Evolutionary conservation across 1,139 yeast species (phyloP), one percentile per base, ranked within the genome.

Genomic region (Insectozyma bohioensis): DNA sequence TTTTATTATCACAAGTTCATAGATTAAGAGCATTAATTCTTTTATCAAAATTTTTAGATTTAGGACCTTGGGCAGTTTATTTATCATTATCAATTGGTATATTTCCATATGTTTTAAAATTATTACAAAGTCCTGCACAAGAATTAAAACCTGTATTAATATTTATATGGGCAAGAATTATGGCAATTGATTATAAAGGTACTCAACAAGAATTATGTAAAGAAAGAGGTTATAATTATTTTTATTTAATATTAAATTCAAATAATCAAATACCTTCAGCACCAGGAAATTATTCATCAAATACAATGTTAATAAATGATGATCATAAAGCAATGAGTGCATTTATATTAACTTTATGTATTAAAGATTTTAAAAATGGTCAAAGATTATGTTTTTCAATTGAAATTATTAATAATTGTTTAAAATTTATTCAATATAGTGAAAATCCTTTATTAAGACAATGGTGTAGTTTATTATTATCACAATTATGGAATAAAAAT

Each of bases 11-110:
- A 0, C 99, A 94, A 54, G 95, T 88, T 0, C 98, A 92, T 58
- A 75, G 98, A 41, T 73, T 92, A 10, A 63, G 97, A 20, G 98
- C 99, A 0, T 66, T 92, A 33, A 85, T 87, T 22, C 58, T 94
- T 37, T 66, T 94, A 8, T 84, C 95, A 3, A 78, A 86, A 45
- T 92, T 90, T 53, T 67, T 92, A 26, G 98, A 92, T 56, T 63
- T 92, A 26, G 99, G 99, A 0, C 97, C 98, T 0, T 87, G 96
- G 94, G 97, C 98, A 0, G 98, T 92, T 0, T 87, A 88, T 48
- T 66, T 90, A 26, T 95, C 97, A 0, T 66, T 92, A 23, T 85
- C 96, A 4, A 90, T 92, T 48, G 97, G 98, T 17, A 92, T 92
- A 22, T 92, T 92, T 59, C 97, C 98, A 0, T 94, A 94, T 53